Percentiles rank a stretch among this genome's conserved stretches.
Evolutionary conservation across 768 basidiomycete species (phyloP).

Genomic region (Tremella mesenterica): DNA sequence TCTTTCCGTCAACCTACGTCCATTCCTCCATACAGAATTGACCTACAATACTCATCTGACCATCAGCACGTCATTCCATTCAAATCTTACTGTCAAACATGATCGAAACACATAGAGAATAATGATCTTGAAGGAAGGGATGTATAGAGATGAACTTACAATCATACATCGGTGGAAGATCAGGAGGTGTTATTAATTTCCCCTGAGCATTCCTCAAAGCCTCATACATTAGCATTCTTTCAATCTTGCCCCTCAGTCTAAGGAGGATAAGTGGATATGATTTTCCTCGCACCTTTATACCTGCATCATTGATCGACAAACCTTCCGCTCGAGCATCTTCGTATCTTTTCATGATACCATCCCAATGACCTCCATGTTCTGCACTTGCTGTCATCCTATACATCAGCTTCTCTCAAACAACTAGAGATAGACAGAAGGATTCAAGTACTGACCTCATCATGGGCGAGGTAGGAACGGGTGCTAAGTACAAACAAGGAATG

Average conservation of each 20-base stretch:
- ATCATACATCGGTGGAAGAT: constrained; percentile 3
- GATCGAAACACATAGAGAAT: no score
- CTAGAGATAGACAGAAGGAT: no score
- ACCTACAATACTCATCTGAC: neutral
- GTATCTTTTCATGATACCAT: neutral
- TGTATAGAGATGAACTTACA: neutral
- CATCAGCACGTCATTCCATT: neutral
- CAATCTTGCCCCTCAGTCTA: neutral
- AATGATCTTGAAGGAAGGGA: no score
- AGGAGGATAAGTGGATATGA: neutral
- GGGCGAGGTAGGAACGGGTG: neutral
- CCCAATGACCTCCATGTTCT: neutral
- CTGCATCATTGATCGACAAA: neutral
- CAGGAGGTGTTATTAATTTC: neutral
- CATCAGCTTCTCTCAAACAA: neutral
- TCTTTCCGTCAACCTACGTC: neutral
- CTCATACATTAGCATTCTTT: neutral
- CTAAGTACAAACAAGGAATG: neutral
- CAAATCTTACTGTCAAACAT: no score
- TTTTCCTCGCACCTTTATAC: neutral
- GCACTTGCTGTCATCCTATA: neutral
- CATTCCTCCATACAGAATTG: neutral
- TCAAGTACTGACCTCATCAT: neutral
- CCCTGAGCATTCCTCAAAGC: neutral
- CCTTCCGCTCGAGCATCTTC: neutral